phyloP scores from a whole-genome alignment of 2,329 filamentous ascomycete species.

The Colletotrichum ledebouriae region DNA sequence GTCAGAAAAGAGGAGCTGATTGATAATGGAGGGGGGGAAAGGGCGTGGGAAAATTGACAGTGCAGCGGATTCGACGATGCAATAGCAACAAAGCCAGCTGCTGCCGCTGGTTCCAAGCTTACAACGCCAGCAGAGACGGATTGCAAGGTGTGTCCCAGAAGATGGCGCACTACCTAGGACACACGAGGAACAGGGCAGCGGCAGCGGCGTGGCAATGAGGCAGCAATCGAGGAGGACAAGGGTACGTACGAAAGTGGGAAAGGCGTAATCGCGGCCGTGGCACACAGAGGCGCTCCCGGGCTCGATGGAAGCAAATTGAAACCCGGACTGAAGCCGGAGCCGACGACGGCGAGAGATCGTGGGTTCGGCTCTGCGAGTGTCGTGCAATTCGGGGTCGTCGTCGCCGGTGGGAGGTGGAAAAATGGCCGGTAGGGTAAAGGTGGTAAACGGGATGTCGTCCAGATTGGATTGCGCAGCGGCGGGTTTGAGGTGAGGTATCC shows the following conservation, averaged over 20 bases:
- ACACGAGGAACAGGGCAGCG: neutral
- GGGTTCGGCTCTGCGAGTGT: neutral
- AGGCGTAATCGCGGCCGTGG: constrained; percentile 7
- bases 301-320: constrained; percentile 10
- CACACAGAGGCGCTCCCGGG: constrained; percentile 17
- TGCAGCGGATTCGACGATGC: constrained; percentile 15
- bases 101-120: neutral
- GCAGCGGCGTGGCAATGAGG: constrained; percentile 21
- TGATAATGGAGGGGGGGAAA: constrained; percentile 34
- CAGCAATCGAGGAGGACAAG: constrained; percentile 31
- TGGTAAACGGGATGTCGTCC: constrained; percentile 32
- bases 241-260: constrained; percentile 41
- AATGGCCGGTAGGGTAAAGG: neutral
- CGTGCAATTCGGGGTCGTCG: constrained; percentile 3
- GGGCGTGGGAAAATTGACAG: constrained; percentile 34
- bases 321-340: neutral
- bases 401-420: constrained; percentile 5
- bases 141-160: neutral
- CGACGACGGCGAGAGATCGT: constrained; percentile 15
- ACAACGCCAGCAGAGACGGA: neutral
- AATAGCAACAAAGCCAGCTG: neutral
- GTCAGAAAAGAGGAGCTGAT: constrained; percentile 40
- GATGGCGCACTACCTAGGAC: constrained; percentile 7
- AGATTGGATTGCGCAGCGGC: constrained; percentile 35
- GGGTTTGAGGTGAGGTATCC: constrained; percentile 30